phyloP scores from a whole-genome alignment of 352 stramenopile species.

The Phytophthora fragariae region DNA sequence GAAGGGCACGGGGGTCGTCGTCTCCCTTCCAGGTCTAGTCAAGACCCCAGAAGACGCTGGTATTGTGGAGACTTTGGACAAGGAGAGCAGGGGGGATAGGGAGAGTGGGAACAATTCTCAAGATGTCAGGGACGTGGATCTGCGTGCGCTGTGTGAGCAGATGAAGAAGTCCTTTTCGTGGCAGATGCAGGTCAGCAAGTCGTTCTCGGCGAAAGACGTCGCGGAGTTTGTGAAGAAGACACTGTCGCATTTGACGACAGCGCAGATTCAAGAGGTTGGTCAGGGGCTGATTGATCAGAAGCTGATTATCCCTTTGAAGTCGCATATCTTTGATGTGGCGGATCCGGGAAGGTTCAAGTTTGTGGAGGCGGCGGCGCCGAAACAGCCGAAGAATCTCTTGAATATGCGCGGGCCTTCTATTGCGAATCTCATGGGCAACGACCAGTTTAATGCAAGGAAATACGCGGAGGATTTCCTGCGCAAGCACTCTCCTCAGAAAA shows the following conservation, averaged over 20 bases:
- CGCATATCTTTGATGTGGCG: conserved; percentile 73
- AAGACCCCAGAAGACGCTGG: conserved; percentile 22
- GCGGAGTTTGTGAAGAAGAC: conserved; percentile 68
- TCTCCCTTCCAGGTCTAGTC: conserved; percentile 1
- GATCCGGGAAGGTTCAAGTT: conserved; percentile 73
- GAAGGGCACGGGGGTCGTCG: conserved; percentile 38
- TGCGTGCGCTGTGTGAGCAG: conserved; percentile 67
- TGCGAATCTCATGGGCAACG: conserved; percentile 79
- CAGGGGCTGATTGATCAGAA: conserved; percentile 79
- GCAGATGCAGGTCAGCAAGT: conserved; percentile 82
- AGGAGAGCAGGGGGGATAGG: conserved; percentile 19
- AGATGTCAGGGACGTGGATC: conserved; percentile 57
- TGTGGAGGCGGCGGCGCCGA: conserved; percentile 48
- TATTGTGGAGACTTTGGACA: conserved; percentile 7
- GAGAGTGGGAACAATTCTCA: conserved; percentile 20
- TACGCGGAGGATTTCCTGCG: conserved; percentile 85
- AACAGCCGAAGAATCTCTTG: conserved; percentile 74
- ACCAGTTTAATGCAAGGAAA: conserved; percentile 69
- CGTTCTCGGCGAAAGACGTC: conserved; percentile 75
- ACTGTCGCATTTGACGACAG: conserved; percentile 39
- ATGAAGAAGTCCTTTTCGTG: conserved; percentile 79
- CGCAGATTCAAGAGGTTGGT: conserved; percentile 61
- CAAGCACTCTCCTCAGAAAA: conserved; percentile 79
- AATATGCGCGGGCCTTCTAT: conserved; percentile 76
- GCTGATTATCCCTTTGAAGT: conserved; percentile 78